Percentiles rank a stretch among this genome's conserved stretches.
These are phyloP conservation scores for Scytalidium sp. DNA, from an alignment of 2,329 filamentous ascomycete species.

Conservation along the genomic window DNA sequence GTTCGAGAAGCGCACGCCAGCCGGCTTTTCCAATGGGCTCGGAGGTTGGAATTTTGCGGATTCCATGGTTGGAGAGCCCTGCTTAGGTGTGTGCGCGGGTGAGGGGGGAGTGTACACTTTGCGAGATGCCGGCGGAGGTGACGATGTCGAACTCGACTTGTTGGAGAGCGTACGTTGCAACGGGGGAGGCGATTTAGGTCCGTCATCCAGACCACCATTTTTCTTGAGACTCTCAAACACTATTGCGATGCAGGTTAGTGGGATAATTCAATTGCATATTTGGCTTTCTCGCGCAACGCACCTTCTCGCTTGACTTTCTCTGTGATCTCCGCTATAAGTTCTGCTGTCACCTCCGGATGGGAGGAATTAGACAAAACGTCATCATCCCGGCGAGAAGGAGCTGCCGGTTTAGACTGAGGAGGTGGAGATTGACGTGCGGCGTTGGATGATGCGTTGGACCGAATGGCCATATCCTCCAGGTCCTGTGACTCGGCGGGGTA, in stretches of 20 bases:
- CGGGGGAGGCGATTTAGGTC: slow-evolving; percentile 21
- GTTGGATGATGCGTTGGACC: slow-evolving; percentile 14
- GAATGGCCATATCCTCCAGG: neutral
- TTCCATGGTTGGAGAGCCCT: slow-evolving; percentile 24
- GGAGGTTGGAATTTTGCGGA: slow-evolving; percentile 24
- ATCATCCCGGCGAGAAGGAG: slow-evolving; percentile 8
- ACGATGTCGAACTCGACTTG: slow-evolving; percentile 41
- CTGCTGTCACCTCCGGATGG: slow-evolving; percentile 49
- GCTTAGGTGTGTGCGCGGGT: slow-evolving; percentile 31
- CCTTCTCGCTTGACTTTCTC: slow-evolving; percentile 54
- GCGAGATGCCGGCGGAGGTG: slow-evolving; percentile 36
- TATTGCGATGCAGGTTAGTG: slow-evolving; percentile 6
- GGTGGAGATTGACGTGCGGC: slow-evolving; percentile 16
- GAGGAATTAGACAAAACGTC: neutral
- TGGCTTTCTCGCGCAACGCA: slow-evolving; percentile 34
- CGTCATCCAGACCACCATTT: slow-evolving; percentile 25
- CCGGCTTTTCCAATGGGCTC: slow-evolving; percentile 28
- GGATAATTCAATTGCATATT: slow-evolving; percentile 17
- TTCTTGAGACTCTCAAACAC: slow-evolving; percentile 31
- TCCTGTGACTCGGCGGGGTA: slow-evolving; percentile 21
- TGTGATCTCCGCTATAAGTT: slow-evolving; percentile 59
- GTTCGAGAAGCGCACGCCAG: slow-evolving; percentile 24
- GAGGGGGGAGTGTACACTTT: slow-evolving; percentile 54
- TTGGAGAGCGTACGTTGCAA: slow-evolving; percentile 37
- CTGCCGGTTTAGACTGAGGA: slow-evolving; percentile 14